These are phyloP conservation scores for Lactarius psammicola DNA, from an alignment of 768 basidiomycete genomes.

Conservation along the genomic window DNA sequence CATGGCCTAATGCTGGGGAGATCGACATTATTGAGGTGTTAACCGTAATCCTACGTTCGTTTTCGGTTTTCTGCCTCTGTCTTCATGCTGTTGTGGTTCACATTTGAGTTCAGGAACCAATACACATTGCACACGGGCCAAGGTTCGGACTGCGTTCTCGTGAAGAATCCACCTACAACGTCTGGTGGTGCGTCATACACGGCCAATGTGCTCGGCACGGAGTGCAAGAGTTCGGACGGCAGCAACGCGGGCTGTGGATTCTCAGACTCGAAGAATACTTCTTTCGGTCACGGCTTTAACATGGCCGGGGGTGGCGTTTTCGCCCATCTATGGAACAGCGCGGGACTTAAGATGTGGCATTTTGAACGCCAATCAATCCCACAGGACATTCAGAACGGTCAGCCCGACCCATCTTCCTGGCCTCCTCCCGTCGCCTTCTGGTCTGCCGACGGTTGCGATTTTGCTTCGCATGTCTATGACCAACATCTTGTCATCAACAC, in stretches of 20 bases:
- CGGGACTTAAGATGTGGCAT: slow-evolving; percentile 19
- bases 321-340: neutral
- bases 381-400: slow-evolving; percentile 6
- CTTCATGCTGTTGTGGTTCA: neutral
- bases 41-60: neutral
- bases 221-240: neutral
- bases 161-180: neutral
- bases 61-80: neutral
- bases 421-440: slow-evolving; percentile 4
- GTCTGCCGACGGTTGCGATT: slow-evolving; percentile 9
- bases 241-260: slow-evolving; percentile 14
- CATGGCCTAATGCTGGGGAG: slow-evolving; percentile 36
- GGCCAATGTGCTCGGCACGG: neutral
- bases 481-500: slow-evolving; percentile 20
- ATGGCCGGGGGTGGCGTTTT: slow-evolving; percentile 14
- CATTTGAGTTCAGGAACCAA: slow-evolving; percentile 8
- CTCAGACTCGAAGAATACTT: neutral
- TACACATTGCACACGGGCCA: slow-evolving; percentile 13
- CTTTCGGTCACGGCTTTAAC: slow-evolving; percentile 17
- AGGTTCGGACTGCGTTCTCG: neutral
- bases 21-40: slow-evolving; percentile 38
- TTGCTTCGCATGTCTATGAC: neutral
- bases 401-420: slow-evolving; percentile 16
- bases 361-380: slow-evolving; percentile 15
- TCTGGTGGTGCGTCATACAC: neutral